Percentiles rank a stretch among this genome's conserved stretches.
Evolutionary conservation across 208 protist genomes (phyloP).

Genomic region (Acanthamoeba royreba): DNA sequence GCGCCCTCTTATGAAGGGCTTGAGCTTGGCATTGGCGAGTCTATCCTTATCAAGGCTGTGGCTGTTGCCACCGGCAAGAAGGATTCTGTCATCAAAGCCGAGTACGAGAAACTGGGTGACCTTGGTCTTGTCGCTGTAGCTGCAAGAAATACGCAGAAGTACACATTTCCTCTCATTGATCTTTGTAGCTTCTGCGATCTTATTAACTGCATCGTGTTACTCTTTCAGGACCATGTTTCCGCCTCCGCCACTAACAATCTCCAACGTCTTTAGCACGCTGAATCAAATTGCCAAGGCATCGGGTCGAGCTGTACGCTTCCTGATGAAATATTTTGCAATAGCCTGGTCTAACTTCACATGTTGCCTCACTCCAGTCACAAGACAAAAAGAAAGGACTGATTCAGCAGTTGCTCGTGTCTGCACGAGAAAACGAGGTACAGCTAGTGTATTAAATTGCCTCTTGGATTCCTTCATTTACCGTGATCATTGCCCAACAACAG

Average conservation of each 20-base stretch:
- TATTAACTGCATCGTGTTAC: too few species aligned
- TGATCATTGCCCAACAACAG: too few species aligned
- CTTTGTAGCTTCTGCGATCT: too few species aligned
- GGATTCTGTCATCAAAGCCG: neutral
- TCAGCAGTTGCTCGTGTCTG: conserved; percentile 88
- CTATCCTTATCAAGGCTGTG: conserved; percentile 92
- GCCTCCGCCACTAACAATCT: conserved; percentile 88
- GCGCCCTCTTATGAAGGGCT: conserved; percentile 94
- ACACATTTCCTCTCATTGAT: too few species aligned
- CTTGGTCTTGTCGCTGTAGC: neutral
- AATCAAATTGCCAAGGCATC: conserved; percentile 88
- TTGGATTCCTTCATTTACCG: too few species aligned
- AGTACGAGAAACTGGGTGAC: neutral
- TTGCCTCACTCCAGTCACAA: conserved; percentile 42
- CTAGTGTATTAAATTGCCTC: too few species aligned
- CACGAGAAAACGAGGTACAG: conserved; percentile 85
- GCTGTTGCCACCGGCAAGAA: conserved; percentile 90
- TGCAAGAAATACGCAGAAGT: neutral
- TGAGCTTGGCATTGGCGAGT: conserved; percentile 97
- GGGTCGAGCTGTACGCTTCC: conserved; percentile 81
- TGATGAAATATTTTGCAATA: neutral
- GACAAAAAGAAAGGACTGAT: conserved; percentile 90
- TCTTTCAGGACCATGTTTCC: conserved; percentile 90
- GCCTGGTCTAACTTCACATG: neutral
- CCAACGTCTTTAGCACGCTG: conserved; percentile 87